Percentiles rank a stretch among this genome's conserved stretches.
Evolutionary conservation across 1,139 yeast genomes (phyloP).

Genomic region (Pichia sp.): DNA sequence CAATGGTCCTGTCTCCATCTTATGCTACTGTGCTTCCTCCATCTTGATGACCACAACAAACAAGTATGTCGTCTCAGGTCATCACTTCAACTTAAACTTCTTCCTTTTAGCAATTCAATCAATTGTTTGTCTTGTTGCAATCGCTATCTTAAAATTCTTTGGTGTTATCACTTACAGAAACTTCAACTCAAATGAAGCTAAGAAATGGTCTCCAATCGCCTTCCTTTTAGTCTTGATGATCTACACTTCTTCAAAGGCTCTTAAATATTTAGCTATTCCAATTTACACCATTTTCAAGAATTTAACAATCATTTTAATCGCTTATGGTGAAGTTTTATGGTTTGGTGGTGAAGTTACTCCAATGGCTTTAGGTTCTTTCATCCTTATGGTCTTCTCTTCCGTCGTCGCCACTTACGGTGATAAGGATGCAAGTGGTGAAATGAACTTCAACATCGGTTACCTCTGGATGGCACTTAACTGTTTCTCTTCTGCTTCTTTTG

Average conservation of each 20-base stretch:
- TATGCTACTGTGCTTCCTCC: slow-evolving; percentile 87
- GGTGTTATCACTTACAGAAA: slow-evolving; percentile 85
- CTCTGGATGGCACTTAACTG: slow-evolving; percentile 97
- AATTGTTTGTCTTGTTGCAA: slow-evolving; percentile 73
- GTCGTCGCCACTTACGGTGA: slow-evolving; percentile 95
- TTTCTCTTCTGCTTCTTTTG: slow-evolving; percentile 90
- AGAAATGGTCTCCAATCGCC: slow-evolving; percentile 94
- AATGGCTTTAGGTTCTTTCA: slow-evolving; percentile 86
- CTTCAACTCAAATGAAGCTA: slow-evolving; percentile 84
- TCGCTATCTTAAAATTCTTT: slow-evolving; percentile 65
- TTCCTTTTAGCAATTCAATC: slow-evolving; percentile 82
- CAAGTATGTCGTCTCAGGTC: slow-evolving; percentile 86
- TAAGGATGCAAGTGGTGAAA: slow-evolving; percentile 40
- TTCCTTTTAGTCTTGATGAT: slow-evolving; percentile 88
- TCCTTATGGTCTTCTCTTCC: slow-evolving; percentile 90
- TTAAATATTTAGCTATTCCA: slow-evolving; percentile 88
- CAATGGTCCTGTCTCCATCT: slow-evolving; percentile 83
- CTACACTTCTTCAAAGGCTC: slow-evolving; percentile 94
- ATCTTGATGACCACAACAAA: slow-evolving; percentile 98
- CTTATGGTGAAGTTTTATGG: slow-evolving; percentile 98
- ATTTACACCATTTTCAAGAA: slow-evolving; percentile 98
- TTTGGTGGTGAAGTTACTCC: slow-evolving; percentile 92
- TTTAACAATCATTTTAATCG: slow-evolving; percentile 92
- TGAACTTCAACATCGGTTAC: slow-evolving; percentile 74
- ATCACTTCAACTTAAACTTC: slow-evolving; percentile 85